These are phyloP conservation scores for Grammothele lineata DNA, from an alignment of 768 basidiomycete species.

Conservation along the genomic window DNA sequence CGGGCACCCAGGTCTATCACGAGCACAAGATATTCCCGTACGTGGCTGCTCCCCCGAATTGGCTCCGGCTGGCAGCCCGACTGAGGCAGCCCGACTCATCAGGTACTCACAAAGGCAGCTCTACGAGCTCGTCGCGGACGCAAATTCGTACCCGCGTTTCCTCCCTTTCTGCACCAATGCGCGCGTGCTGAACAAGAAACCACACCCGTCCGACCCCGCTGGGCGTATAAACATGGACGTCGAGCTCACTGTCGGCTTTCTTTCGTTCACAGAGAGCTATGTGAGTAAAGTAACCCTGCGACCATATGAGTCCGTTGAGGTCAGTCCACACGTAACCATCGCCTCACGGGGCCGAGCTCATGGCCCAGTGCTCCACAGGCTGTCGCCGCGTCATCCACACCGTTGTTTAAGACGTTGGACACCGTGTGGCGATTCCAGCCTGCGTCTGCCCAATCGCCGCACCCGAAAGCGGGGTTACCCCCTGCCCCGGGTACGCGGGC, in stretches of 20 bases:
- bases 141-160: slow-evolving; percentile 80
- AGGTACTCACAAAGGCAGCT: slow-evolving; percentile 80
- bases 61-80: slow-evolving; percentile 9
- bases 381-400: slow-evolving; percentile 63
- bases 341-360: not conserved
- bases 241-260: slow-evolving; percentile 85
- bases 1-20: slow-evolving; percentile 60
- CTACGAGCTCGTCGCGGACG: slow-evolving; percentile 84
- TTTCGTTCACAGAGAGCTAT: slow-evolving; percentile 84
- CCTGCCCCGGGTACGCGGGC: not conserved
- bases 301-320: slow-evolving; percentile 78
- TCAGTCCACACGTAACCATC: slow-evolving; percentile 34
- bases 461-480: slow-evolving; percentile 24
- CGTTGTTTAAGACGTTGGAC: slow-evolving; percentile 66
- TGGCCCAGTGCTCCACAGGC: slow-evolving; percentile 47
- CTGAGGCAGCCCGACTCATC: no score
- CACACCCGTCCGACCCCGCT: slow-evolving; percentile 15
- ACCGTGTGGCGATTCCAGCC: slow-evolving; percentile 76
- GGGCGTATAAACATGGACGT: slow-evolving; percentile 56
- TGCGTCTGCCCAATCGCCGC: slow-evolving; percentile 39
- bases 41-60: slow-evolving; percentile 29
- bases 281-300: slow-evolving; percentile 77
- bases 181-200: slow-evolving; percentile 45
- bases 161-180: slow-evolving; percentile 85
- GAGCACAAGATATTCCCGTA: slow-evolving; percentile 89